Conservation (phyloP, 2,329 filamentous ascomycete species). For the Botrytis deweyae region DNA sequence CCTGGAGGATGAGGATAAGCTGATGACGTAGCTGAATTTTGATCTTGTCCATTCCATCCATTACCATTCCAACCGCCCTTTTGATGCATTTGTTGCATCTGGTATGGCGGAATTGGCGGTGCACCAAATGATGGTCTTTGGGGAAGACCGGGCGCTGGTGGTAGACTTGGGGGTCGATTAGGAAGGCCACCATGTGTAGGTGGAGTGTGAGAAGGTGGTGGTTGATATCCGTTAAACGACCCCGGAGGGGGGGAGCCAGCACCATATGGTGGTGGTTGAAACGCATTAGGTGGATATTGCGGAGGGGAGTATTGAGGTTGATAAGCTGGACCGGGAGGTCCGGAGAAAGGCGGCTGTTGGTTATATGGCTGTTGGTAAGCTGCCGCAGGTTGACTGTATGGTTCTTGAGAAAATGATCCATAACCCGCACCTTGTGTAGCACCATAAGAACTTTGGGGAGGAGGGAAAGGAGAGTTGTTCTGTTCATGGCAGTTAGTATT, state of each 20-base stretch:
- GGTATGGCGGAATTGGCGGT: slow-evolving; percentile 48
- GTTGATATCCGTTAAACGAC: slow-evolving; percentile 46
- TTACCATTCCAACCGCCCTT: slow-evolving; percentile 40
- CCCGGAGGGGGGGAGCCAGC: slow-evolving; percentile 43
- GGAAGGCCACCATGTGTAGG: slow-evolving; percentile 44
- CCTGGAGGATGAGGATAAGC: slow-evolving; percentile 41
- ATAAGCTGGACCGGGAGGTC: slow-evolving; percentile 37
- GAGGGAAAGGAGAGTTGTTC: slow-evolving; percentile 39
- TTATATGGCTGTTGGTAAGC: slow-evolving; percentile 45
- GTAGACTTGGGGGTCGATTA: slow-evolving; percentile 53
- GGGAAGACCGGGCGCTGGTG: slow-evolving; percentile 57
- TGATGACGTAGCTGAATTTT: slow-evolving; percentile 43
- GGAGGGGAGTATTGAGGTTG: slow-evolving; percentile 40
- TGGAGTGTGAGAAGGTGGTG: slow-evolving; percentile 44
- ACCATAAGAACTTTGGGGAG: slow-evolving; percentile 35
- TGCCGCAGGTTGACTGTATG: slow-evolving; percentile 41
- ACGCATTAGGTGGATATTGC: slow-evolving; percentile 31
- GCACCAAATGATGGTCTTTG: slow-evolving; percentile 59
- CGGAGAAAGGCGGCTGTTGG: slow-evolving; percentile 41
- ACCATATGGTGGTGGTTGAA: slow-evolving; percentile 27
- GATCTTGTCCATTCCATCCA: slow-evolving; percentile 41
- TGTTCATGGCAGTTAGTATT: slow-evolving; percentile 28
- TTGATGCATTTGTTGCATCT: slow-evolving; percentile 54
- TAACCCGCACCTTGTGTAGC: slow-evolving; percentile 38
- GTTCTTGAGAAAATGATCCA: slow-evolving; percentile 40